These are phyloP conservation scores for Saccharomycopsis amapae DNA, from an alignment of 805 yeast genomes.

Conservation along the genomic window DNA sequence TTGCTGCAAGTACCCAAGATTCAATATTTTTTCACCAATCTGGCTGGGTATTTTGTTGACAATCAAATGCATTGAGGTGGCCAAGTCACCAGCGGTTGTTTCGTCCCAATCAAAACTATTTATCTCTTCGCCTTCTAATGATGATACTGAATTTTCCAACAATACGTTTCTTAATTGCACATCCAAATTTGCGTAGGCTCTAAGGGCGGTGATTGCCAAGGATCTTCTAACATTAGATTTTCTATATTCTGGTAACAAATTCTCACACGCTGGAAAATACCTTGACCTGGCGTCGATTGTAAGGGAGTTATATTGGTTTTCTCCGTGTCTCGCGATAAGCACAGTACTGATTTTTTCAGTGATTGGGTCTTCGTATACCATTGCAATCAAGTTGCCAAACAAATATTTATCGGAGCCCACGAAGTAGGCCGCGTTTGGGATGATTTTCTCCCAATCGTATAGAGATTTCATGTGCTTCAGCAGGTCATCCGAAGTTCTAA, in stretches of 20 bases:
- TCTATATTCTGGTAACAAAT: slow-evolving; percentile 43
- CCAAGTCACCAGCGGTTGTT: slow-evolving; percentile 74
- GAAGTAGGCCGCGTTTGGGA: slow-evolving; percentile 47
- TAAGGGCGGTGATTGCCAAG: slow-evolving; percentile 65
- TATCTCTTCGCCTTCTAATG: slow-evolving; percentile 10
- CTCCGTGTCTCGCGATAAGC: slow-evolving; percentile 60
- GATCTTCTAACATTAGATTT: slow-evolving; percentile 61
- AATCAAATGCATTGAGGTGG: slow-evolving; percentile 55
- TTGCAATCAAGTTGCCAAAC: slow-evolving; percentile 39
- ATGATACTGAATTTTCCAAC: slow-evolving; percentile 8
- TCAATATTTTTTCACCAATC: slow-evolving; percentile 50
- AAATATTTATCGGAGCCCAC: slow-evolving; percentile 41
- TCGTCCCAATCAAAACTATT: slow-evolving; percentile 56
- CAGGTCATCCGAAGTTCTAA: slow-evolving; percentile 15
- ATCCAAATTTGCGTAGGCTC: slow-evolving; percentile 56
- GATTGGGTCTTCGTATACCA: slow-evolving; percentile 43
- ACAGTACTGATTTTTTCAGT: slow-evolving; percentile 45
- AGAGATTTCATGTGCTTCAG: slow-evolving; percentile 22
- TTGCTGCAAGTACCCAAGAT: slow-evolving; percentile 50
- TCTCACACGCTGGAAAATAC: slow-evolving; percentile 74
- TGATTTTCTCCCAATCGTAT: slow-evolving; percentile 36
- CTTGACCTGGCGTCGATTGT: slow-evolving; percentile 54
- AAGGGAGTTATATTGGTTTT: slow-evolving; percentile 49
- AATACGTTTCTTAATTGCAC: slow-evolving; percentile 24
- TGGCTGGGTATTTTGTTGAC: slow-evolving; percentile 45